Evolutionary conservation across 495 filamentous ascomycete species (phyloP), one percentile per base, ranked within the genome.

Genomic region (Daldinia caldariorum): DNA sequence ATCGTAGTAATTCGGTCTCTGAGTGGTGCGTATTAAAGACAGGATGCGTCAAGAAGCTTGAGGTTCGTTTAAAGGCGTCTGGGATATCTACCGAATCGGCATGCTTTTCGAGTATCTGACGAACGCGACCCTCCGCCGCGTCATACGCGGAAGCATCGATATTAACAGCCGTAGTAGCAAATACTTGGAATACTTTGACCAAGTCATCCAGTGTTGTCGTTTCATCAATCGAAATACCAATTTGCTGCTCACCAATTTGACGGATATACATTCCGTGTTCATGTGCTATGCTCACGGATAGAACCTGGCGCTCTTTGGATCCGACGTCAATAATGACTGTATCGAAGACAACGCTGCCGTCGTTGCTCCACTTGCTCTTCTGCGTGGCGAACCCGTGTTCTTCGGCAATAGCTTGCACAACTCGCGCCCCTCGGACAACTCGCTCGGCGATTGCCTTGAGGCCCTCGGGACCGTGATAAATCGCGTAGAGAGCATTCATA

Each of bases 21-120:
- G 96, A 98, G 81, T 97, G 95, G 79, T 99, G 89, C 20, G 90
- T 90, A 82, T 98, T 99, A 88, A 99, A 99, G 9, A 97, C 93
- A 1, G 95, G 93, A 76, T 99, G 96, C 6, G 91, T 93, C 43
- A 99, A 82, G 78, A 90, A 99, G 16, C 83, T 57, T 1, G 91
- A 92, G 10, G 85, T 92, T 75, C 95, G 88, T 72, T 87, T 88
- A 58, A 97, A 83, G 26, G 75, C 74, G 7, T 86, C 80, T 1
- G 91, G 90, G 31, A 89, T 75, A 14, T 79, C 80, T 8, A 87
- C 76, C 35, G 82, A 75, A 38, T 80, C 81, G n/a, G 80, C 81
- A 31, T 86, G 69, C 34, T 77, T 67, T 16, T 68, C 50, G 26
- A 78, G 70, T 41, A 79, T 76, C 58, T 82, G 77, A 29, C 78